These are phyloP conservation scores for Aureobasidium vineae DNA, from an alignment of 2,329 filamentous ascomycete genomes.

Conservation along the genomic window DNA sequence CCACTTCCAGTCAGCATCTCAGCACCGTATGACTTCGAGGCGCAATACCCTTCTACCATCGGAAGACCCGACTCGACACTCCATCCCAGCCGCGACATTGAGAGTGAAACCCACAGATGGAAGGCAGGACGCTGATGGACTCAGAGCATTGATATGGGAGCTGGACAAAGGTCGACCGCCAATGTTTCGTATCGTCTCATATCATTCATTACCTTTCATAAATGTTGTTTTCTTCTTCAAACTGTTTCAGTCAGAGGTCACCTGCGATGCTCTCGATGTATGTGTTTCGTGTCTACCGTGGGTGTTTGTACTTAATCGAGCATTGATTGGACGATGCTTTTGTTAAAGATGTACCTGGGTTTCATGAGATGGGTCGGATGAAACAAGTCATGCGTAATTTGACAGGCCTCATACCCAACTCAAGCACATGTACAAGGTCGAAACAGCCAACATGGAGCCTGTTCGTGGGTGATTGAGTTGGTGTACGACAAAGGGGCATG, in stretches of 20 bases:
- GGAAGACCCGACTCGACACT: slow-evolving; percentile 56
- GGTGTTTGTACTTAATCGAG: neutral
- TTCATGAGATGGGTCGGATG: neutral
- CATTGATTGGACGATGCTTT: neutral
- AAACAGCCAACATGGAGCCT: neutral
- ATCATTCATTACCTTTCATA: slow-evolving; percentile 6
- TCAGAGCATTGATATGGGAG: neutral
- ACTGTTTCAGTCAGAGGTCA: neutral
- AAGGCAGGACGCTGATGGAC: slow-evolving; percentile 8
- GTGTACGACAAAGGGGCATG: neutral
- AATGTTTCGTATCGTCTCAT: neutral
- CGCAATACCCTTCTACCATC: slow-evolving; percentile 55
- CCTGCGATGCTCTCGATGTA: neutral
- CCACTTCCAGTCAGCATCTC: slow-evolving; percentile 56
- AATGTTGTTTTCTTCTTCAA: neutral
- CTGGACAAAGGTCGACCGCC: neutral
- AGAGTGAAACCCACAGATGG: slow-evolving; percentile 38
- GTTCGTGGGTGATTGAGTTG: neutral
- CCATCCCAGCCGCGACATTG: slow-evolving; percentile 48
- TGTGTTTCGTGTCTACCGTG: slow-evolving; percentile 6
- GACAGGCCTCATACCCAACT: neutral
- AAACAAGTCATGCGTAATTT: neutral
- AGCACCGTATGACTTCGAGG: slow-evolving; percentile 53
- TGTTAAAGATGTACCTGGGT: neutral
- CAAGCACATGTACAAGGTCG: neutral